These are phyloP conservation scores for Pythium periplocum DNA, from an alignment of 352 stramenopile species.

Conservation along the genomic window DNA sequence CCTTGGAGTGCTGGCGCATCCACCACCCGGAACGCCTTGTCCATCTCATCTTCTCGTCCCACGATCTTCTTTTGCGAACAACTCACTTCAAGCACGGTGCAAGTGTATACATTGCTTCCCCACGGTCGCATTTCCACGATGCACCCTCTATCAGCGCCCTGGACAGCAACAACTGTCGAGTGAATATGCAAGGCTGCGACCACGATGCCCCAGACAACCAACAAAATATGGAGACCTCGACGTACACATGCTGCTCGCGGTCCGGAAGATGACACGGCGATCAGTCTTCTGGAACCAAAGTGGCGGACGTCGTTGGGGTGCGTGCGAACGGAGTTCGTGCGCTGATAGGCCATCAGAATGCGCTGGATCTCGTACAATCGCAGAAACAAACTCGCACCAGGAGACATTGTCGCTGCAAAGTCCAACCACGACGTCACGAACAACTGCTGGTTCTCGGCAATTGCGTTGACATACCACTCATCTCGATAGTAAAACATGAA, in stretches of 20 bases:
- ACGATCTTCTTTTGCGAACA: background rate
- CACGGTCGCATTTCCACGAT: constrained; percentile 9
- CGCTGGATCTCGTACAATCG: constrained; percentile 6
- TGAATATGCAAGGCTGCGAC: constrained; percentile 5
- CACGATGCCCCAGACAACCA: constrained; percentile 6
- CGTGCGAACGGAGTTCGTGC: background rate
- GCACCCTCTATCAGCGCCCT: background rate
- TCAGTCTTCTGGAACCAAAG: too few species aligned
- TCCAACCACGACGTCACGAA: constrained; percentile 15
- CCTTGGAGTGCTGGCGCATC: background rate
- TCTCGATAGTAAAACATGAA: constrained; percentile 3
- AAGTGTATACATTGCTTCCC: constrained; percentile 4
- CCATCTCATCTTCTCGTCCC: background rate
- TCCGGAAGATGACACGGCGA: background rate
- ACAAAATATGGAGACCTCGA: background rate
- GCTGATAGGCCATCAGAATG: background rate
- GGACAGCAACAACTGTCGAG: background rate
- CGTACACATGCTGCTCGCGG: background rate
- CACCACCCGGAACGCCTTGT: background rate
- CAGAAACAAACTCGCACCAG: background rate
- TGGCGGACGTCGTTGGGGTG: too few species aligned
- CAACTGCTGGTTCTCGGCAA: constrained; percentile 14
- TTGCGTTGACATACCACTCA: constrained; percentile 8
- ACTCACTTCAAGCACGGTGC: constrained; percentile 1
- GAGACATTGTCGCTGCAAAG: constrained; percentile 4